A percentile compares a stretch with the other conserved stretches of the same genome.
Conservation (phyloP, 176 grass and related monocot genomes). For the Carex littledalei region DNA sequence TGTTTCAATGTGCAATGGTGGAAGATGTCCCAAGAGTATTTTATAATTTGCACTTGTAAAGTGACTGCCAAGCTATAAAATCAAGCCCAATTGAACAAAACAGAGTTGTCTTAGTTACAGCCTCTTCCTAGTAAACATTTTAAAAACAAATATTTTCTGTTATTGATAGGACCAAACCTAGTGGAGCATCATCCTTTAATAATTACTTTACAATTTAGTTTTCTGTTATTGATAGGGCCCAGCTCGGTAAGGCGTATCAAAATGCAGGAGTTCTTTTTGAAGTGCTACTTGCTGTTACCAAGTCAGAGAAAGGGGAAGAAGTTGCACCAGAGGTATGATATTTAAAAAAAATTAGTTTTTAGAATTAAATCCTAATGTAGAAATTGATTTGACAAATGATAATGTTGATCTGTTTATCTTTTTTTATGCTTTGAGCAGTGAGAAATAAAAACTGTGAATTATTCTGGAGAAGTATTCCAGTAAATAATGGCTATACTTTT, state of each 20-base stretch:
- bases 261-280: slow-evolving; percentile 85
- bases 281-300: slow-evolving; percentile 86
- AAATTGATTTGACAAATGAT: slow-evolving; percentile 1
- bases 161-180: not conserved
- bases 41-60: not conserved
- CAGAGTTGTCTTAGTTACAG: not conserved
- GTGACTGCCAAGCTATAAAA: not conserved
- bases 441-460: not conserved
- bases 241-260: slow-evolving; percentile 93
- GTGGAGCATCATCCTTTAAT: not conserved
- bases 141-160: not conserved
- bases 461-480: not conserved
- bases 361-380: not conserved
- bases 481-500: not conserved
- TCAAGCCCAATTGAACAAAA: not conserved
- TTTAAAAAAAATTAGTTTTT: not conserved
- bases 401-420: not conserved
- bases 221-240: slow-evolving; percentile 34
- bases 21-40: not conserved
- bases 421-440: not conserved
- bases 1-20: not conserved
- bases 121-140: not conserved
- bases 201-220: not conserved
- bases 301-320: slow-evolving; percentile 95
- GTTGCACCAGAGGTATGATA: slow-evolving; percentile 62